phyloP scores from a whole-genome alignment of 1,284 basidiomycete genomes.

The Inonotus obliquus region DNA sequence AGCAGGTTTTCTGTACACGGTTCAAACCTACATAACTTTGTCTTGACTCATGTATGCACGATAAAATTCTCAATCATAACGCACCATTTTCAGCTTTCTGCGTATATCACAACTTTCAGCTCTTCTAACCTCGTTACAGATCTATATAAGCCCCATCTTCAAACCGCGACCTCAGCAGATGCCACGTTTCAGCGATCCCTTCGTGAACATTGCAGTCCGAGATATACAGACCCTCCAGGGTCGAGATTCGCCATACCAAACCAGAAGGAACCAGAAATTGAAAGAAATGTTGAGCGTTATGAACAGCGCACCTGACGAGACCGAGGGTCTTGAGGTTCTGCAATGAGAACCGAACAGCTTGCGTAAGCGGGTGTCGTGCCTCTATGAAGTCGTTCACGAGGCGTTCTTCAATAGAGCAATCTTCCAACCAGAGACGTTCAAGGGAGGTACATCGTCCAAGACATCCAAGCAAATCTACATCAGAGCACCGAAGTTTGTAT shows the following conservation, averaged over 20 bases:
- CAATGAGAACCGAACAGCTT: neutral
- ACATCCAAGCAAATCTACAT: slow-evolving; percentile 7
- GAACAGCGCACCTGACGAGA: neutral
- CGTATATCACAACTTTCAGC: too few species aligned
- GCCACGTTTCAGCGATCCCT: neutral
- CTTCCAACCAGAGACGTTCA: slow-evolving; percentile 13
- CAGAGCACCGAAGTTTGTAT: slow-evolving; percentile 3
- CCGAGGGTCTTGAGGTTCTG: neutral
- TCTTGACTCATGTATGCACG: too few species aligned
- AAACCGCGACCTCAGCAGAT: slow-evolving; percentile 1
- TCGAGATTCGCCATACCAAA: slow-evolving; percentile 5
- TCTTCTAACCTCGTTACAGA: too few species aligned
- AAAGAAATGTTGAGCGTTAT: neutral
- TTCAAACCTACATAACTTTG: too few species aligned
- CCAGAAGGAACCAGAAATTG: neutral
- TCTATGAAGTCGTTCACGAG: slow-evolving; percentile 1
- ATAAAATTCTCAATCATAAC: too few species aligned
- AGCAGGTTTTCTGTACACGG: too few species aligned
- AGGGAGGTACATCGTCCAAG: neutral
- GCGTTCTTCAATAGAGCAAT: slow-evolving; percentile 2
- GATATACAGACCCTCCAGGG: slow-evolving; percentile 6
- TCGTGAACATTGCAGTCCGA: slow-evolving; percentile 9
- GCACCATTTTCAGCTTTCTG: too few species aligned
- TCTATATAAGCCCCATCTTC: neutral
- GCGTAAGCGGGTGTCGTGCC: neutral